A percentile compares a stretch with the other conserved stretches of the same genome.
phyloP scores from a whole-genome alignment of 495 filamentous ascomycete species.

The Usnea hakonensis region DNA sequence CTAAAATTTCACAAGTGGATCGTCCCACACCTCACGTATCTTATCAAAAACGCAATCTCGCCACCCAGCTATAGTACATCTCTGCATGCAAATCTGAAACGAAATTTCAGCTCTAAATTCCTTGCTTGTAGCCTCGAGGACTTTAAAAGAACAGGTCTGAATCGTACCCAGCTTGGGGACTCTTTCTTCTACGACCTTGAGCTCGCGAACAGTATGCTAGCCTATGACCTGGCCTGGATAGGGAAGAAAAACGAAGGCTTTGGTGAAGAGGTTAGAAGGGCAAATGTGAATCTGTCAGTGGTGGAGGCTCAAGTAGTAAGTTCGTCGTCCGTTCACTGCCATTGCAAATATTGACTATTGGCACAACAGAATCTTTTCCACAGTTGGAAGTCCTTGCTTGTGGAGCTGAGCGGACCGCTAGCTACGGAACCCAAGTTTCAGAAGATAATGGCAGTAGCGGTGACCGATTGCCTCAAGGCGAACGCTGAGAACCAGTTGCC shows the following conservation, averaged over 20 bases:
- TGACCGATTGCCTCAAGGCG: constrained; percentile 61
- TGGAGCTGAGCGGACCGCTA: constrained; percentile 71
- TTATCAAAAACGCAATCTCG: constrained; percentile 61
- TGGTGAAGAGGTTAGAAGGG: constrained; percentile 66
- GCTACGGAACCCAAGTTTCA: constrained; percentile 54
- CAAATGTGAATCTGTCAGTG: constrained; percentile 82
- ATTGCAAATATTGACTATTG: constrained; percentile 23
- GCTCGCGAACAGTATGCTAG: constrained; percentile 64
- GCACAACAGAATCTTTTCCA: constrained; percentile 59
- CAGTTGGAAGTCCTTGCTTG: constrained; percentile 81
- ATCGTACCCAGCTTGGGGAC: constrained; percentile 53
- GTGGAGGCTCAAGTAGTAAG: constrained; percentile 87
- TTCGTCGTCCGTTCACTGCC: constrained; percentile 15
- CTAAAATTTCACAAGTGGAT: constrained; percentile 58
- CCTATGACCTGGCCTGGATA: constrained; percentile 68
- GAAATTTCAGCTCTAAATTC: constrained; percentile 75
- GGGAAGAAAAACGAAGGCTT: constrained; percentile 62
- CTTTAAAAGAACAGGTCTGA: constrained; percentile 67
- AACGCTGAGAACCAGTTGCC: constrained; percentile 59
- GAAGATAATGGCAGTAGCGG: constrained; percentile 57
- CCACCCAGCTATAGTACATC: constrained; percentile 75
- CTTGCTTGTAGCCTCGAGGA: constrained; percentile 57
- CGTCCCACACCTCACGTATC: constrained; percentile 66
- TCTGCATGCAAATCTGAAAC: constrained; percentile 72
- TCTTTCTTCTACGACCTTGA: constrained; percentile 77